Percentiles rank a stretch among this genome's conserved stretches.
Conservation (phyloP, 2,329 filamentous ascomycete species). For the Colletotrichum tropicale region DNA sequence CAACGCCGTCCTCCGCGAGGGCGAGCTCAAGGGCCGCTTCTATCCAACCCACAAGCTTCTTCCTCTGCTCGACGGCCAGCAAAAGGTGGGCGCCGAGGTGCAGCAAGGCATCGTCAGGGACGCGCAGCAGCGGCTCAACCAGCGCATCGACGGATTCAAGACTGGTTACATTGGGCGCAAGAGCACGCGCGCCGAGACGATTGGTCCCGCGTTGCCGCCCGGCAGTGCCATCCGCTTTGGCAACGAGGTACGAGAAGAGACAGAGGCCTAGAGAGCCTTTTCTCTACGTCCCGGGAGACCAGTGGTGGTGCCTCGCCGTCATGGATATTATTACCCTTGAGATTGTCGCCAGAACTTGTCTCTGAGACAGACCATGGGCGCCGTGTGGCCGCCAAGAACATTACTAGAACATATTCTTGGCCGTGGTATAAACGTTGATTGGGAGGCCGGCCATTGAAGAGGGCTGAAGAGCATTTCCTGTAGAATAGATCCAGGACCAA, state of each 20-base stretch:
- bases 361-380: neutral
- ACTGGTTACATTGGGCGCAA: slow-evolving; percentile 50
- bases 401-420: neutral
- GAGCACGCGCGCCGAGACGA: slow-evolving; percentile 44
- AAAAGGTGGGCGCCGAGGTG: slow-evolving; percentile 39
- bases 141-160: slow-evolving; percentile 44
- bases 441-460: neutral
- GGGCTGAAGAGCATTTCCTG: neutral
- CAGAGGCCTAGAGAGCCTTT: neutral
- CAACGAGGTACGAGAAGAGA: slow-evolving; percentile 39
- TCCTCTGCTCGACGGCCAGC: slow-evolving; percentile 41
- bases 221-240: slow-evolving; percentile 30
- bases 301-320: neutral
- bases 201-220: slow-evolving; percentile 45
- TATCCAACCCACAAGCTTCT: slow-evolving; percentile 61
- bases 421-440: neutral
- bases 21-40: slow-evolving; percentile 58
- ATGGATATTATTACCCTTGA: neutral
- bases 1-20: slow-evolving; percentile 51
- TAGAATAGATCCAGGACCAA: neutral
- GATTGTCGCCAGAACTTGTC: neutral
- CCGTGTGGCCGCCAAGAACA: neutral
- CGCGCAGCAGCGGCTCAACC: slow-evolving; percentile 56
- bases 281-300: neutral
- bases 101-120: slow-evolving; percentile 46